Base-by-base conservation (phyloP, 176 grass and related monocot genomes). In the Rhynchospora pubera region DNA sequence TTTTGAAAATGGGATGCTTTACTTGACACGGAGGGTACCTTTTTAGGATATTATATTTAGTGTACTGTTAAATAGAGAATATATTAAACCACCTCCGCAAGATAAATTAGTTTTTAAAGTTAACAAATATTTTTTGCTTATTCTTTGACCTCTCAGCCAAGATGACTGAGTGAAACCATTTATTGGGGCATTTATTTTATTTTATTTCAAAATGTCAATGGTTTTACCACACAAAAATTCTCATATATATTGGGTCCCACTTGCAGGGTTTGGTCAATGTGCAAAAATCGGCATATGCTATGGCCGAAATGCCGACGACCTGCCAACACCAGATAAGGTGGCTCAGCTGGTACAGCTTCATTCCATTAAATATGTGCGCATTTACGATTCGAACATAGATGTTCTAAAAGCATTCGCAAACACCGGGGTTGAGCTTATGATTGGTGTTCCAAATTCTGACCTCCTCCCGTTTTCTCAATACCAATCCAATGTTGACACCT, bases 401-500 rank as follows among this genome's bases (percentile, higher is more conserved):
- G 90, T 99, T 48, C 86, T 99, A 74, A 99, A 93, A 85, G 87
- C 96, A 68, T 99, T 99, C 51, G 90, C 96, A 43, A 93, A 95
- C 89, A 99, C 96, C 3, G 66, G 96, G 53, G 86, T 95, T 32
- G 96, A 99, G 72, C 92, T 99, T 82, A 99, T 95, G 89, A 86
- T 99, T 5, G 96, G 92, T 57, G 92, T 99, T 69, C 92, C 96
- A 19, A 99, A 99, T 82, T 89, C 96, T 30, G 96, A 99, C 87
- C 85, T 99, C 71, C 96, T 99, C 62, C 79, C 96, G 67, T 99
- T 99, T 52, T 77, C 92, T n/a, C 96, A 99, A 86, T 99, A 93
- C 92, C 96, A 99, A 83, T 95, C 92, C 77, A 99, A 95, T 51
- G 96, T 99, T 0, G 92, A 99, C 64, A 93, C 92, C 18, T 99